Conservation (phyloP, 2,329 filamentous ascomycete genomes). For the Lachnellula arida region DNA sequence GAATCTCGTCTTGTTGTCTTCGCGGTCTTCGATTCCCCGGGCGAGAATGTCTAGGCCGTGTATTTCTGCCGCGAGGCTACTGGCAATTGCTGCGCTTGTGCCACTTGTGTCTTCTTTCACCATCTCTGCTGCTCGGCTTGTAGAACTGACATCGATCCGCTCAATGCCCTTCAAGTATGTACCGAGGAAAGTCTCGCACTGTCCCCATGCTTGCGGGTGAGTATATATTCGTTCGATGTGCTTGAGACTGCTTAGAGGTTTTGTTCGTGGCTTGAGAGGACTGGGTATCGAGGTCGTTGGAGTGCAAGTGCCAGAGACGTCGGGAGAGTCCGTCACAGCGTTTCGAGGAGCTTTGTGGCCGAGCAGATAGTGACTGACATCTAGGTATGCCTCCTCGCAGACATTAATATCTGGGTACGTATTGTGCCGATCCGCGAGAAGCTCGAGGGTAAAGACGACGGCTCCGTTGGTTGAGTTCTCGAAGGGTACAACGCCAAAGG, state of each 20-base stretch:
- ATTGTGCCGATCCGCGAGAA: constrained; percentile 69
- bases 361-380: constrained; percentile 83
- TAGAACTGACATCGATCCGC: constrained; percentile 78
- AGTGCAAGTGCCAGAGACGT: constrained; percentile 43
- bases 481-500: constrained; percentile 82
- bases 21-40: constrained; percentile 64
- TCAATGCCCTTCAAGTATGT: constrained; percentile 69
- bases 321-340: constrained; percentile 20
- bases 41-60: constrained; percentile 67
- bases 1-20: constrained; percentile 76
- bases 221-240: constrained; percentile 77
- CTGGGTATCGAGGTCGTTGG: constrained; percentile 44
- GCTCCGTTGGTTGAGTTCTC: constrained; percentile 95
- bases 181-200: constrained; percentile 74
- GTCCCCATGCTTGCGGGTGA: constrained; percentile 92
- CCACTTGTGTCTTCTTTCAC: constrained; percentile 56
- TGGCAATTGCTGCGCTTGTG: constrained; percentile 72
- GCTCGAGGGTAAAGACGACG: constrained; percentile 84
- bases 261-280: constrained; percentile 41
- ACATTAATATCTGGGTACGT: constrained; percentile 67
- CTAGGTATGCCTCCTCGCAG: constrained; percentile 78
- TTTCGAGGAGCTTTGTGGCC: constrained; percentile 39
- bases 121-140: constrained; percentile 77
- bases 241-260: constrained; percentile 47
- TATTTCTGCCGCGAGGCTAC: constrained; percentile 64